phyloP scores from a whole-genome alignment of 2,329 filamentous ascomycete genomes.

The Tolypocladium sp. region DNA sequence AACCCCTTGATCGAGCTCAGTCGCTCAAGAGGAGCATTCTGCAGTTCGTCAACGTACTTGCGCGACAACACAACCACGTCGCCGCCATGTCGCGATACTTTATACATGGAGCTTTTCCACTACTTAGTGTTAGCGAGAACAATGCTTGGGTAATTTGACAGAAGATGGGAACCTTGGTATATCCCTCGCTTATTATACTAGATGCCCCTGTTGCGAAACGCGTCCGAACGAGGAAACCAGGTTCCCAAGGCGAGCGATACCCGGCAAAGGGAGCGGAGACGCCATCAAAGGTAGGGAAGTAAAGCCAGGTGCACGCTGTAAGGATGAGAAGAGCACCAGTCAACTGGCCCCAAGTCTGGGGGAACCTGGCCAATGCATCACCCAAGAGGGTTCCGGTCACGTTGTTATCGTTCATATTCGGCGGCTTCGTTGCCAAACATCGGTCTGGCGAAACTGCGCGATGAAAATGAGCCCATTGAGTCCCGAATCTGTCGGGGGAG shows the following conservation, averaged over 20 bases:
- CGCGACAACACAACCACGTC: slow-evolving; percentile 4
- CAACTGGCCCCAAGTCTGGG: background rate
- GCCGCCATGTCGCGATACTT: slow-evolving; percentile 5
- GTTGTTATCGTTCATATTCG: background rate
- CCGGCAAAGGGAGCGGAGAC: slow-evolving; percentile 3
- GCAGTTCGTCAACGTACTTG: slow-evolving; percentile 6
- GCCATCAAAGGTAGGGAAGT: background rate
- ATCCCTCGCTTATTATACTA: slow-evolving; percentile 4
- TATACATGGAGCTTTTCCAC: slow-evolving; percentile 6
- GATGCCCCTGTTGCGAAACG: slow-evolving; percentile 2
- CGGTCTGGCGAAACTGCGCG: background rate
- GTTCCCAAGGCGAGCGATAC: slow-evolving; percentile 3
- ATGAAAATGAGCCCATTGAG: background rate
- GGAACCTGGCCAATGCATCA: background rate
- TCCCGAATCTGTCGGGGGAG: background rate
- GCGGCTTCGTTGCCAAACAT: background rate
- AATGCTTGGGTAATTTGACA: background rate
- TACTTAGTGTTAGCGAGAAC: background rate
- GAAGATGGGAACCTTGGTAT: background rate
- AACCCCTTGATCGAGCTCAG: slow-evolving; percentile 5
- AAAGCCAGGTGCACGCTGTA: background rate
- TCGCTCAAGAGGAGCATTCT: slow-evolving; percentile 2
- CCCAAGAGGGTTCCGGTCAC: background rate
- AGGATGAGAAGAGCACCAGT: background rate
- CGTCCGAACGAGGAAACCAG: slow-evolving; percentile 1